A percentile compares a stretch with the other conserved stretches of the same genome.
phyloP scores from a whole-genome alignment of 1,284 basidiomycete genomes.

The Volvariella surrecta region DNA sequence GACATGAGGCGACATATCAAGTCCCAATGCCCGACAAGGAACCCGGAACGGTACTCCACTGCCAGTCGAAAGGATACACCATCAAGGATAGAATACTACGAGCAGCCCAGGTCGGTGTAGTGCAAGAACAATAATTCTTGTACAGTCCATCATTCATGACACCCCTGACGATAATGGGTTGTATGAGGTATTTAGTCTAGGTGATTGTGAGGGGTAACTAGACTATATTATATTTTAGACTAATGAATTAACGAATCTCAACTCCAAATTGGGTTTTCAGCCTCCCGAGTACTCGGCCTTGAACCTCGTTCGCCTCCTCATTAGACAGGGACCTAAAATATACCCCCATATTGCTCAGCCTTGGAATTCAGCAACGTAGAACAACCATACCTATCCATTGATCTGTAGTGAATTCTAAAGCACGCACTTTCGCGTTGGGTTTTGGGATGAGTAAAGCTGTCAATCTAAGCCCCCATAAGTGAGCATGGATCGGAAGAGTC shows the following conservation, averaged over 20 bases:
- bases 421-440: slow-evolving; percentile 76
- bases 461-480: slow-evolving; percentile 56
- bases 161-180: slow-evolving; percentile 3
- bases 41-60: slow-evolving; percentile 86
- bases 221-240: slow-evolving; percentile 23
- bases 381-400: slow-evolving; percentile 80
- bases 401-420: slow-evolving; percentile 91
- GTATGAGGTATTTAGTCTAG: background rate
- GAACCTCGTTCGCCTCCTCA: slow-evolving; percentile 81
- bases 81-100: slow-evolving; percentile 90
- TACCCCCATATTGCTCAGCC: background rate
- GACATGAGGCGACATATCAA: slow-evolving; percentile 94
- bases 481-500: too few relatives aligned
- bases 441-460: slow-evolving; percentile 89
- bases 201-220: slow-evolving; percentile 12
- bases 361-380: slow-evolving; percentile 1
- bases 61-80: slow-evolving; percentile 87
- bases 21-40: slow-evolving; percentile 85
- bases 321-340: slow-evolving; percentile 80
- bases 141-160: slow-evolving; percentile 5
- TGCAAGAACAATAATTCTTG: slow-evolving; percentile 39
- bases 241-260: slow-evolving; percentile 60
- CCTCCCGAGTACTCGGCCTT: slow-evolving; percentile 46
- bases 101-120: slow-evolving; percentile 96
- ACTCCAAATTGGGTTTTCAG: slow-evolving; percentile 59